These are phyloP conservation scores for Brassica rapa DNA, from an alignment of 345 rosid genomes.

Conservation along the genomic window DNA sequence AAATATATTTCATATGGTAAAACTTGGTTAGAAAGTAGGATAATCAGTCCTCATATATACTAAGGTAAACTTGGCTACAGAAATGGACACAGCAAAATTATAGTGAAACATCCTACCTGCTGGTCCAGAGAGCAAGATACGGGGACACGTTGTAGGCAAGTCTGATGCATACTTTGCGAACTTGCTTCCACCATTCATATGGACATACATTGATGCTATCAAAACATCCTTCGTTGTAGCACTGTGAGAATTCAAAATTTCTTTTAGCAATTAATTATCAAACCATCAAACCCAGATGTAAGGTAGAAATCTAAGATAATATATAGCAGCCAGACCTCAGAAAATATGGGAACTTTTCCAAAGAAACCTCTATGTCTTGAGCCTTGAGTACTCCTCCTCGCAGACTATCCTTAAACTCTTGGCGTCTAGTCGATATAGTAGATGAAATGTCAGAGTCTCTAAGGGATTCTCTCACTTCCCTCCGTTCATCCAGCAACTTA, in stretches of 20 bases:
- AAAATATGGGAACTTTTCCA: constrained; percentile 80
- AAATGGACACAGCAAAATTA: no score
- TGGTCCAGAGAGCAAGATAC: constrained; percentile 91
- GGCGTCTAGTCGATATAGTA: constrained; percentile 59
- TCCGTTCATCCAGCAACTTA: constrained; percentile 62
- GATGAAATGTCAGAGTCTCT: constrained; percentile 56
- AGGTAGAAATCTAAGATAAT: constrained; percentile 8
- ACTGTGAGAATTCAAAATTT: constrained; percentile 49
- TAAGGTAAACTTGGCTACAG: not conserved
- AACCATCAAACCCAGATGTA: constrained; percentile 1
- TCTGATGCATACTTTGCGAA: constrained; percentile 68
- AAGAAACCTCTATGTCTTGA: constrained; percentile 68
- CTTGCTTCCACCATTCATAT: constrained; percentile 74
- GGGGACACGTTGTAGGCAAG: constrained; percentile 78
- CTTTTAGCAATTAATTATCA: constrained; percentile 17
- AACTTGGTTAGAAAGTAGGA: not conserved
- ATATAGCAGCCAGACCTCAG: constrained; percentile 61
- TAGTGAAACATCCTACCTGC: constrained; percentile 57
- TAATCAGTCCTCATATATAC: not conserved
- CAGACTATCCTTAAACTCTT: constrained; percentile 68
- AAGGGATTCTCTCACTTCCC: constrained; percentile 54
- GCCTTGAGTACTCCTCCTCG: constrained; percentile 68
- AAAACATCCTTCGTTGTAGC: constrained; percentile 86
- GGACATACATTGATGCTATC: constrained; percentile 70
- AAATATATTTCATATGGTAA: constrained; percentile 17